Percentiles rank a stretch among this genome's conserved stretches.
Evolutionary conservation across 495 filamentous ascomycete genomes (phyloP).

Genomic region (Thozetella sp.): DNA sequence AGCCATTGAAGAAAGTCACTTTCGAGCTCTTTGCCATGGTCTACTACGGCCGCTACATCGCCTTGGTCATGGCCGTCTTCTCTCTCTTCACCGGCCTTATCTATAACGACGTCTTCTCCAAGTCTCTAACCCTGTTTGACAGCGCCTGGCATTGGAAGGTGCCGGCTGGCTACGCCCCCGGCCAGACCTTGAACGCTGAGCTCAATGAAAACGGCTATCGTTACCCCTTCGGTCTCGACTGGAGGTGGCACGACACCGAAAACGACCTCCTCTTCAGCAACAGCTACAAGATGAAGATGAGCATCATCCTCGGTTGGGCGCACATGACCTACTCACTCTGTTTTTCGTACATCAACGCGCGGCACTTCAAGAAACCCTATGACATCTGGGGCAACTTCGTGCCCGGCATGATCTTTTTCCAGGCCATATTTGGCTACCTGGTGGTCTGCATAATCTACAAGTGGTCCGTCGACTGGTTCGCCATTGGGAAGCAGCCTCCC

Average conservation of each 20-base stretch:
- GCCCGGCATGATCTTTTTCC: slow-evolving; percentile 99
- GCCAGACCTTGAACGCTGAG: slow-evolving; percentile 59
- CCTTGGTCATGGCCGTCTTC: slow-evolving; percentile 96
- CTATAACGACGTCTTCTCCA: slow-evolving; percentile 98
- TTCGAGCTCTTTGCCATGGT: slow-evolving; percentile 97
- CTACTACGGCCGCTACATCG: slow-evolving; percentile 98
- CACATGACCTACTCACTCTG: slow-evolving; percentile 99
- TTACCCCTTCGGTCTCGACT: slow-evolving; percentile 96
- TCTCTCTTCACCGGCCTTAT: slow-evolving; percentile 96
- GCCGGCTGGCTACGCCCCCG: slow-evolving; percentile 65
- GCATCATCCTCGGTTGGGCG: slow-evolving; percentile 91
- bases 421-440: slow-evolving; percentile 97
- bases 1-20: slow-evolving; percentile 83
- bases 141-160: slow-evolving; percentile 83
- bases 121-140: slow-evolving; percentile 81
- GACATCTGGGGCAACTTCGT: slow-evolving; percentile 98
- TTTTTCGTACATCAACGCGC: slow-evolving; percentile 89
- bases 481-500: slow-evolving; percentile 66
- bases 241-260: slow-evolving; percentile 94
- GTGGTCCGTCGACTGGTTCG: slow-evolving; percentile 89
- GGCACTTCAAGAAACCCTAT: slow-evolving; percentile 89
- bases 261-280: slow-evolving; percentile 94
- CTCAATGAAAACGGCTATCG: slow-evolving; percentile 65
- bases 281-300: slow-evolving; percentile 99
- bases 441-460: slow-evolving; percentile 95